These are phyloP conservation scores for Sugiyamaella xylanicola DNA, from an alignment of 1,139 yeast species.

Conservation along the genomic window DNA sequence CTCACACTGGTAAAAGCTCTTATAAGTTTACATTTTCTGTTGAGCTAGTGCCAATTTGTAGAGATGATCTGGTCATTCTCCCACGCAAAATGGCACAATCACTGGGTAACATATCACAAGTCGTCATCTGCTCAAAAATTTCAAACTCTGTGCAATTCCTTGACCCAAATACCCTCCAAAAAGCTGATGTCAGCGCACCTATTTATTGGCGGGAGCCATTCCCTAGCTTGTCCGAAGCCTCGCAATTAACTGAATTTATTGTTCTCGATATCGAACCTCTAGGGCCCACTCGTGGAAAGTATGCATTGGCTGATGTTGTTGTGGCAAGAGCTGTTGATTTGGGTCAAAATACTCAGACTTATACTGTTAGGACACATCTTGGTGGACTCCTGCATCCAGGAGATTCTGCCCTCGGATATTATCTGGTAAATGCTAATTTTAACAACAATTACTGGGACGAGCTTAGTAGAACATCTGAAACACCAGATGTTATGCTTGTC, in stretches of 20 bases:
- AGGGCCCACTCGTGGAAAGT: conserved; percentile 77
- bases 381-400: conserved; percentile 97
- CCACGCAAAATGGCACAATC: conserved; percentile 84
- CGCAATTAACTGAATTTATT: conserved; percentile 83
- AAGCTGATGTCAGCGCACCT: conserved; percentile 73
- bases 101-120: conserved; percentile 78
- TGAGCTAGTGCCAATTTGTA: conserved; percentile 96
- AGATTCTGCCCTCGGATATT: conserved; percentile 91
- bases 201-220: conserved; percentile 90
- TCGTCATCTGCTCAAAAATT: conserved; percentile 83
- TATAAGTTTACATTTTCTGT: conserved; percentile 92
- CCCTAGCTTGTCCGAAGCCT: conserved; percentile 70
- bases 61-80: conserved; percentile 90
- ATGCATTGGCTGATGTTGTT: conserved; percentile 85
- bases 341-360: conserved; percentile 79
- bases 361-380: conserved; percentile 81
- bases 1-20: conserved; percentile 83
- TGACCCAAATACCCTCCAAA: conserved; percentile 80
- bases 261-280: conserved; percentile 94
- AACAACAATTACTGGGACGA: conserved; percentile 84
- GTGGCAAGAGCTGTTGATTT: conserved; percentile 85
- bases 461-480: conserved; percentile 66
- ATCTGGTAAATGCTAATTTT: conserved; percentile 76
- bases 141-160: conserved; percentile 81
- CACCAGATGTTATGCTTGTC: conserved; percentile 85